Base-by-base conservation (phyloP, 148 eudicot species). In the Spergularia bocconei region DNA sequence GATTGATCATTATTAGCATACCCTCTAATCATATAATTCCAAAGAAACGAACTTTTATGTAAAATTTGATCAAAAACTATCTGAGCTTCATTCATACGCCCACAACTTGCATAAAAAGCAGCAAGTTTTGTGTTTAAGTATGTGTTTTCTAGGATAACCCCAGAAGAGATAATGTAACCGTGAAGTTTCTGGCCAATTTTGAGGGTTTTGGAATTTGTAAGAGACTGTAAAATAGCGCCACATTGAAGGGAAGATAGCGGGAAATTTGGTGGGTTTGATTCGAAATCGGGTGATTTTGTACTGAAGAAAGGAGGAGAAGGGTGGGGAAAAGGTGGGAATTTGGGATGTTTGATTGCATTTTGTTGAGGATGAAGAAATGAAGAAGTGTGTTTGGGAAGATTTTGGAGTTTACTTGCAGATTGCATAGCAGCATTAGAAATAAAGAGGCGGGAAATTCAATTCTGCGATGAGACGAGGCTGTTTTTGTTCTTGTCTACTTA, bases 41-140 rank as follows among this genome's bases (percentile, higher is more conserved):
- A 75, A 23, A 75, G 39, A 68, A 76, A 76, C 1, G 73, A 68
- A 76, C 29, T 68, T 59, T 76, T 76, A 5, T 41, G 0, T 13
- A 33, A 16, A 47, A 76, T 76, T 2, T 29, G 73, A 25, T 76
- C 72, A 68, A 76, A 76, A 11, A 68, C 25, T 2, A 58, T 11
- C 4, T 25, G 67, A 67, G 79, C 65, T 11, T 47, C 10, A 17
- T 16, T 9, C 79, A 76, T 67, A 15, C 5, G 47, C 1, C 73
- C 67, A 59, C 79, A 76, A 59, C 19, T 68, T 25, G 79, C 79
- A n/a, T 76, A 76, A 58, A 76, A 76, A 17, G 67, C 66, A 76
- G 79, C 79, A 7, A 76, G 58, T 67, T 76, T 76, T 2, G 79
- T 48, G 55, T 48, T 23, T 20, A 76, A n/a, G 59, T 67, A 67